Conservation (phyloP, 257 asterid genomes). For the Plantago major region DNA sequence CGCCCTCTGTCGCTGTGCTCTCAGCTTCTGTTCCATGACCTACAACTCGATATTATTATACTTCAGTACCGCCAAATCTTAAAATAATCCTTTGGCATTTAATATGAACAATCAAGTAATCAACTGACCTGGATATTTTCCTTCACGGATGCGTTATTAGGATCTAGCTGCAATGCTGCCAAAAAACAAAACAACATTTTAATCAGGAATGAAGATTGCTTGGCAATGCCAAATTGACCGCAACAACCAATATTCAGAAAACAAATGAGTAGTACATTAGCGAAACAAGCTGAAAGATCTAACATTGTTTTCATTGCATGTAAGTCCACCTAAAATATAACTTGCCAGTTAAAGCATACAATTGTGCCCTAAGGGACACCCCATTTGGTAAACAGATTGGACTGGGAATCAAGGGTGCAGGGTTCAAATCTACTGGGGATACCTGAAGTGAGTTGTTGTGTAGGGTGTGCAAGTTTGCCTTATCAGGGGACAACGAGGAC, state of each 20-base stretch:
- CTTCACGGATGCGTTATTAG: slow-evolving; percentile 56
- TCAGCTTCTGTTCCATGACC: slow-evolving; percentile 71
- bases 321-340: slow-evolving; percentile 2
- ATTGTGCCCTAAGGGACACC: too few relatives aligned
- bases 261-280: background rate
- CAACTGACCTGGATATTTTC: slow-evolving; percentile 77
- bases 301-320: background rate
- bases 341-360: background rate
- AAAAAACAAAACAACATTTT: slow-evolving; percentile 15
- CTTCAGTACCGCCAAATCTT: slow-evolving; percentile 2
- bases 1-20: slow-evolving; percentile 48
- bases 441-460: too few relatives aligned
- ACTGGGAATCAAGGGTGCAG: too few relatives aligned
- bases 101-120: slow-evolving; percentile 21
- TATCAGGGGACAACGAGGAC: too few relatives aligned
- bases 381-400: too few relatives aligned
- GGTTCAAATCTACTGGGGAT: too few relatives aligned
- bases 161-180: slow-evolving; percentile 83
- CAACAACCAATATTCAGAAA: slow-evolving; percentile 12
- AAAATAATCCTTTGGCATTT: slow-evolving; percentile 11
- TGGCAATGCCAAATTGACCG: slow-evolving; percentile 5
- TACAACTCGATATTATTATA: slow-evolving; percentile 24
- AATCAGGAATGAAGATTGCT: slow-evolving; percentile 14
- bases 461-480: too few relatives aligned
- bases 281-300: slow-evolving; percentile 13